Evolutionary conservation across 495 filamentous ascomycete species (phyloP), one percentile per base, ranked within the genome.

Genomic region (Podospora australis): DNA sequence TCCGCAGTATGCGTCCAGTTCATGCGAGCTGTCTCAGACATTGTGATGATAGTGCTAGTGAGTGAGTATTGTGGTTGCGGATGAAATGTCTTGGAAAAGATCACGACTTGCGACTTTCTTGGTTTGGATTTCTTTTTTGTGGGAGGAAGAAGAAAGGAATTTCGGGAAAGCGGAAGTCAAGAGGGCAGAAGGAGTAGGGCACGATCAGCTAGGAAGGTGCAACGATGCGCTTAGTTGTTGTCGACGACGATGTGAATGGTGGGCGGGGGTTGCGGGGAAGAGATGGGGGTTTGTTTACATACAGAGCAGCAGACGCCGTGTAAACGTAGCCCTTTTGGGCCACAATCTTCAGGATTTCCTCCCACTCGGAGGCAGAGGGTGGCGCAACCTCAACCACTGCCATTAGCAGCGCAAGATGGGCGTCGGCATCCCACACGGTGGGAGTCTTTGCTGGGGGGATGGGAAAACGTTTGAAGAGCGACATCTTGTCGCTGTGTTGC

Each of bases 351-450:
- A 59, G 40, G 38, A 67, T 53, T 17, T 28, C 24, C 0, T 60
- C 49, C 64, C 64, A 67, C 38, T 66, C 40, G 0, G 21, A 2
- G 1, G 44, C 19, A 3, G 1, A 43, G 3, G 58, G 58, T 29
- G 56, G 50, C 1, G 49, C 51, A 25, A 53, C 46, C 0, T 40
- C 47, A 9, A 67, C 48, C 7, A 69, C 21, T 4, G 62, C 64
- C 25, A 60, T 56, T 4, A 67, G 57, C 11, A 69, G 49, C 9
- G 58, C 48, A 13, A 63, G 48, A 28, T 65, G 66, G n/a, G 64
- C 58, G 7, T 62, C 57, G 16, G 60, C 39, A 13, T 66, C 61
- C 64, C 64, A 69, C n/a, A 24, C 39, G 11, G 64, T 64, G 1
- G 56, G 44, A 8, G 46, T 52, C 39, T 51, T 64, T 36, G n/a